Conservation (phyloP, 352 stramenopile species). For the Pythium aquatile region DNA sequence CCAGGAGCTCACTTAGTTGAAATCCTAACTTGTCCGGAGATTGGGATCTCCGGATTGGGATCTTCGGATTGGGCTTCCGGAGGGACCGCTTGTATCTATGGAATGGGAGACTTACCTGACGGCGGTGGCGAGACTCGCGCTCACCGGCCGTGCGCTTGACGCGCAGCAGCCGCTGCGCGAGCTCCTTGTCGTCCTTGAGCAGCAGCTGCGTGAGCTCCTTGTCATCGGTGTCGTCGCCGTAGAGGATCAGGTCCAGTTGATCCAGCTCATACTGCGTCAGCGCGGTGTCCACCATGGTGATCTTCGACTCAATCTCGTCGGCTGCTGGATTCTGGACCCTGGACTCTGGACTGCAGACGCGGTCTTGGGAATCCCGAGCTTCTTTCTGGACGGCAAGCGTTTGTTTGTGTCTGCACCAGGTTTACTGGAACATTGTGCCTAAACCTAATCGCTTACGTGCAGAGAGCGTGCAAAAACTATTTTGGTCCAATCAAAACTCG, state of each 20-base stretch:
- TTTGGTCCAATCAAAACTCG: neutral
- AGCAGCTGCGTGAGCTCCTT: conserved; percentile 16
- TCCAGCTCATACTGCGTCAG: conserved; percentile 23
- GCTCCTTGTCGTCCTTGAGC: conserved; percentile 18
- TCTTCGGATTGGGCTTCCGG: too few species aligned
- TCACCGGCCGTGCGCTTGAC: conserved; percentile 23
- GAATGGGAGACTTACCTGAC: conserved; percentile 15
- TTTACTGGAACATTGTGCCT: neutral
- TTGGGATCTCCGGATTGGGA: neutral
- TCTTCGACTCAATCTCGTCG: neutral
- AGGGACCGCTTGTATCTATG: too few species aligned
- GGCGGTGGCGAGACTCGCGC: conserved; percentile 18
- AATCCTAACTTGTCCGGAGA: conserved; percentile 1
- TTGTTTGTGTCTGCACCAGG: neutral
- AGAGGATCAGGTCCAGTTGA: conserved; percentile 23
- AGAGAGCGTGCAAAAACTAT: conserved; percentile 2
- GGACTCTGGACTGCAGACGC: neutral
- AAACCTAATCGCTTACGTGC: neutral
- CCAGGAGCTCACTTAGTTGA: neutral
- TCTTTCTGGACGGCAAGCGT: neutral
- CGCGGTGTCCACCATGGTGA: conserved; percentile 8
- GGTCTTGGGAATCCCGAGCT: neutral
- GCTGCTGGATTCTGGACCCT: neutral
- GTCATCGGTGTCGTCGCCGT: conserved; percentile 18
- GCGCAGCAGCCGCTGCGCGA: conserved; percentile 21